phyloP scores from a whole-genome alignment of 2,329 filamentous ascomycete genomes.

The Aspergillus eucalypticola region DNA sequence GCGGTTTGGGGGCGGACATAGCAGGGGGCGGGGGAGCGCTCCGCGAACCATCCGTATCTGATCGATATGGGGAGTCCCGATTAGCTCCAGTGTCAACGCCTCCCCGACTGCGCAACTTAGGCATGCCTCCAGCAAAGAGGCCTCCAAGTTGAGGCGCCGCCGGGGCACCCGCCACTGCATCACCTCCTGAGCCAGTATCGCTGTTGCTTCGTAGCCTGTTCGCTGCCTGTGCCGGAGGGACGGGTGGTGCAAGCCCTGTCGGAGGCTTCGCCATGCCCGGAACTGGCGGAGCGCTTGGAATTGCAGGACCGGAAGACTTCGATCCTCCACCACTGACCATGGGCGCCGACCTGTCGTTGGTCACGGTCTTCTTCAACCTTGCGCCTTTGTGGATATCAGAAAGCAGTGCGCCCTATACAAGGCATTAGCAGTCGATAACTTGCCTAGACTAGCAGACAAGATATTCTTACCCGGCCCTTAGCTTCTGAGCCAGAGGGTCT shows the following conservation, averaged over 20 bases:
- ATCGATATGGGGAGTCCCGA: constrained; percentile 71
- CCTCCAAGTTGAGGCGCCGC: constrained; percentile 79
- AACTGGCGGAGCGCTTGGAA: constrained; percentile 59
- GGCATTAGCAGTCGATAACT: constrained; percentile 19
- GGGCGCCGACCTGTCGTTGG: constrained; percentile 90
- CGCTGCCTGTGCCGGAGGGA: constrained; percentile 53
- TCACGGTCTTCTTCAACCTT: constrained; percentile 78
- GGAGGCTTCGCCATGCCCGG: constrained; percentile 28
- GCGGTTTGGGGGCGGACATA: constrained; percentile 48
- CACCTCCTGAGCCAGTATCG: constrained; percentile 53
- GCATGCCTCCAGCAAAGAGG: constrained; percentile 91
- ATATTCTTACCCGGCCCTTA: constrained; percentile 65
- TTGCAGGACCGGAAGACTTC: constrained; percentile 74
- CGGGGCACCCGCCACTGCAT: constrained; percentile 51
- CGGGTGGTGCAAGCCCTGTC: constrained; percentile 55
- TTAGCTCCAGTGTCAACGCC: constrained; percentile 75
- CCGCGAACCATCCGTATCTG: constrained; percentile 70
- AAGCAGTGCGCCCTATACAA: constrained; percentile 73
- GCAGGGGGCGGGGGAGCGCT: constrained; percentile 19
- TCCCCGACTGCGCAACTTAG: constrained; percentile 88
- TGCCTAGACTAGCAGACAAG: background rate
- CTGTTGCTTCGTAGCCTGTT: constrained; percentile 82
- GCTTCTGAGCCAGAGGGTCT: constrained; percentile 58
- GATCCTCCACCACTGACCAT: constrained; percentile 59
- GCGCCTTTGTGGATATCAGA: constrained; percentile 83